phyloP scores from a whole-genome alignment of 2,329 filamentous ascomycete genomes.

The Escovopsis weberi region DNA sequence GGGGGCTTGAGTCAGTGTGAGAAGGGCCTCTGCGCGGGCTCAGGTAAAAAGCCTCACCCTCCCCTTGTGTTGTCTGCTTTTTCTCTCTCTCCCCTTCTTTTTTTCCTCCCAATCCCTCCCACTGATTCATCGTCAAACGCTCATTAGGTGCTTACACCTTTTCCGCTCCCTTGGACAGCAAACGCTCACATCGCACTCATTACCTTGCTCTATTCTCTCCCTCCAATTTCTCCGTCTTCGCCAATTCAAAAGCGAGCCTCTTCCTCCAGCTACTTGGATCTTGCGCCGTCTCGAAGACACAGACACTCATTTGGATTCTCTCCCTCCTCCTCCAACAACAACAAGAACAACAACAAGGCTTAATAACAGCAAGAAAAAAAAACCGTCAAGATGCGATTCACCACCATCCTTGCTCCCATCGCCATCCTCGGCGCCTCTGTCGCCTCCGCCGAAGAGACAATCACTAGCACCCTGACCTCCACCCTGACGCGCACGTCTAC shows the following conservation, averaged over 20 bases:
- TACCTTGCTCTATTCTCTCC: background rate
- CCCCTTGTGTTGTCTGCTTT: background rate
- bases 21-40: background rate
- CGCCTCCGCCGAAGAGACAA: conserved; percentile 17
- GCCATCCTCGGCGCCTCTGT: conserved; percentile 26
- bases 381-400: conserved; percentile 30
- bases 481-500: conserved; percentile 30
- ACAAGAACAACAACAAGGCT: background rate
- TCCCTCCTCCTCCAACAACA: background rate
- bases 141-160: background rate
- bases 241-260: conserved; percentile 1
- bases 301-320: too few relatives aligned
- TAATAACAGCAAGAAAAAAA: background rate
- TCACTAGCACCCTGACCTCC: conserved; percentile 27
- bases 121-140: background rate
- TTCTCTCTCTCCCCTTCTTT: background rate
- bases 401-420: conserved; percentile 26
- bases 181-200: conserved; percentile 1
- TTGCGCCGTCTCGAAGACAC: too few relatives aligned
- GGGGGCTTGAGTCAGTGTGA: background rate
- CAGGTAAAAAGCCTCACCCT: conserved; percentile 2
- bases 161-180: conserved; percentile 2
- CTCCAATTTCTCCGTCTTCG: background rate
- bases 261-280: conserved; percentile 1
- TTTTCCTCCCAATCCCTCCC: background rate